phyloP scores from a whole-genome alignment of 257 asterid genomes.

The Jacaranda mimosifolia region DNA sequence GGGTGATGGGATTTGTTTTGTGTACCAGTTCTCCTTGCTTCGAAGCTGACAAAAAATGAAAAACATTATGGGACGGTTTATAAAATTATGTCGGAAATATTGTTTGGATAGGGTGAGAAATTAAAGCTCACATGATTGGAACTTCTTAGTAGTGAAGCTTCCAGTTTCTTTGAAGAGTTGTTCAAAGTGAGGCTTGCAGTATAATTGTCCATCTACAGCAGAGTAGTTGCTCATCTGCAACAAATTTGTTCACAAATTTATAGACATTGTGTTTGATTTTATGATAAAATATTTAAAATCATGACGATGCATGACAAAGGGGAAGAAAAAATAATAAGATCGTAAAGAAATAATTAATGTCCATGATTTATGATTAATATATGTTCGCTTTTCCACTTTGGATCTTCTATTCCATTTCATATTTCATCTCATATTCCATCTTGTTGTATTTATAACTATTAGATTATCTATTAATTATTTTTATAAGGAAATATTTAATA shows the following conservation, averaged over 20 bases:
- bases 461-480: too few species aligned
- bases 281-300: too few species aligned
- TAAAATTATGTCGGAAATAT: not conserved
- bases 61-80: not conserved
- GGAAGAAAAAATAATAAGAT: too few species aligned
- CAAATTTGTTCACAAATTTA: not conserved
- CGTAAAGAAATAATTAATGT: too few species aligned
- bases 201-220: slow-evolving; percentile 58
- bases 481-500: too few species aligned
- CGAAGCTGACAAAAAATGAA: slow-evolving; percentile 39
- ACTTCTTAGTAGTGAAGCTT: slow-evolving; percentile 48
- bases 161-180: slow-evolving; percentile 69
- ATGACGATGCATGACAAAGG: too few species aligned
- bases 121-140: slow-evolving; percentile 46
- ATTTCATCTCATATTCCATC: too few species aligned
- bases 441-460: too few species aligned
- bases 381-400: too few species aligned
- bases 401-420: too few species aligned
- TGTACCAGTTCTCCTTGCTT: slow-evolving; percentile 58
- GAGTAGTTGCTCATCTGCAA: slow-evolving; percentile 66
- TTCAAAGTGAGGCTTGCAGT: slow-evolving; percentile 72
- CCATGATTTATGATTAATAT: too few species aligned
- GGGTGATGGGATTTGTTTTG: not conserved
- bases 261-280: too few species aligned
- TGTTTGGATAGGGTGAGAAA: not conserved